Conservation (phyloP, 2,329 filamentous ascomycete genomes). For the Ceratocystiopsis minuta region DNA sequence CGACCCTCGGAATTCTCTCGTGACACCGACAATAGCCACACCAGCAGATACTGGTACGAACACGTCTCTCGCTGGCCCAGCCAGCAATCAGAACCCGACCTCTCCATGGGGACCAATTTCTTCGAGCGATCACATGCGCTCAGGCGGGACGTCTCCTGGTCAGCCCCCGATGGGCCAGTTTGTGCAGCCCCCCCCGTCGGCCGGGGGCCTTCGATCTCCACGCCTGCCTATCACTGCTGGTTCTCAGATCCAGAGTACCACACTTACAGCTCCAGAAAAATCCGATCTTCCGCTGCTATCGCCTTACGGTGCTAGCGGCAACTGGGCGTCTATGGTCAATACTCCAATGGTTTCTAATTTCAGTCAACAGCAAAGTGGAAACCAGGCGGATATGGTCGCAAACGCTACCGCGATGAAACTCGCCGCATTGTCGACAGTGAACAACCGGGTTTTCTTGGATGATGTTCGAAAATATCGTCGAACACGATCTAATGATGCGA, state of each 20-base stretch:
- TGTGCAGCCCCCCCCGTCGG: conserved; percentile 59
- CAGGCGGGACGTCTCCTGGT: conserved; percentile 35
- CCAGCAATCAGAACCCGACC: conserved; percentile 45
- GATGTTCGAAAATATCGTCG: conserved; percentile 94
- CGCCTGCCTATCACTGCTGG: conserved; percentile 50
- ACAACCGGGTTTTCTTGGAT: conserved; percentile 92
- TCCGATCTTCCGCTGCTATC: conserved; percentile 75
- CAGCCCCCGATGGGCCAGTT: conserved; percentile 90
- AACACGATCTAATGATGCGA: conserved; percentile 70
- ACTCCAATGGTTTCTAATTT: conserved; percentile 91
- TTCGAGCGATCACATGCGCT: conserved; percentile 55
- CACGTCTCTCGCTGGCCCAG: conserved; percentile 41
- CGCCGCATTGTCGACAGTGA: conserved; percentile 88
- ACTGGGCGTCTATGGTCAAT: conserved; percentile 98
- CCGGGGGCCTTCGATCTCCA: conserved; percentile 59
- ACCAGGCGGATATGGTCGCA: conserved; percentile 91
- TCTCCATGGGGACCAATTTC: conserved; percentile 59
- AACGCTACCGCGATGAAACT: conserved; percentile 99
- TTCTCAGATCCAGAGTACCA: conserved; percentile 65
- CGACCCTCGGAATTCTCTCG: conserved; percentile 58
- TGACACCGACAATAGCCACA: conserved; percentile 55
- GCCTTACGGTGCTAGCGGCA: conserved; percentile 66
- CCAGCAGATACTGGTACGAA: conserved; percentile 42
- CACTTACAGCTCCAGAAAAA: conserved; percentile 54
- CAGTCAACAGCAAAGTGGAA: conserved; percentile 35